Base-by-base conservation (phyloP, 257 asterid genomes). In the Nicotiana benthamiana region DNA sequence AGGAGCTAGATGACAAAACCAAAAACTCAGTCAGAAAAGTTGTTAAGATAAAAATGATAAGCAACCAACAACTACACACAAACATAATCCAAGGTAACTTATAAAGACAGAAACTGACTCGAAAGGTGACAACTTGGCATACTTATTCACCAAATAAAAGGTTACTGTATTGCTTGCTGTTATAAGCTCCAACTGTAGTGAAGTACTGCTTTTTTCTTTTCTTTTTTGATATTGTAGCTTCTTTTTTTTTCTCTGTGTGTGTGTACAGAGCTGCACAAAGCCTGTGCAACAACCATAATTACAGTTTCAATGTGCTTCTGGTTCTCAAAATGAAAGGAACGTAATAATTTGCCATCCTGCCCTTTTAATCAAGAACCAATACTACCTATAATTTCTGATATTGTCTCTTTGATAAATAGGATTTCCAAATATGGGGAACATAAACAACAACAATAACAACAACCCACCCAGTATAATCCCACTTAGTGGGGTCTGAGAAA, bases 1-100 rank as follows among this genome's bases (percentile, higher is more conserved):
- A 85, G 79, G 83, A 85, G 86, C 98, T 90, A 78, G 74, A 59
- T 13, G 48, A 79, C 6, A 56, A 77, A 87, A 36, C 80, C 78
- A 48, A 60, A 30, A 8, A 65, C 51, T 30, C 27, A 18, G 77
- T 77, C 66, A 75, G 53, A 46, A 9, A 43, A 70, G 59, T n/a
- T 6, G 52, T 16, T 59, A 52, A 81, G 43, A 61, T 28, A 28
- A 59, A 53, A 30, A 68, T 66, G 64, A 8, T 9, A 9, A 57
- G 60, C 17, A 12, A 72, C 61, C 78, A 13, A 22, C 51, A 64
- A 82, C 48, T 54, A 8, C 59, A 53, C 32, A 53, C 2, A 40
- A 26, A 46, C 53, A 81, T 4, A 7, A 70, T 43, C 15, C 40
- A 12, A 12, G 77, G 57, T 70, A 54, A 46, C 2, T 46, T 24